A percentile compares a stretch with the other conserved stretches of the same genome.
Conservation (phyloP, 495 filamentous ascomycete genomes). For the Aspergillus taichungensis region DNA sequence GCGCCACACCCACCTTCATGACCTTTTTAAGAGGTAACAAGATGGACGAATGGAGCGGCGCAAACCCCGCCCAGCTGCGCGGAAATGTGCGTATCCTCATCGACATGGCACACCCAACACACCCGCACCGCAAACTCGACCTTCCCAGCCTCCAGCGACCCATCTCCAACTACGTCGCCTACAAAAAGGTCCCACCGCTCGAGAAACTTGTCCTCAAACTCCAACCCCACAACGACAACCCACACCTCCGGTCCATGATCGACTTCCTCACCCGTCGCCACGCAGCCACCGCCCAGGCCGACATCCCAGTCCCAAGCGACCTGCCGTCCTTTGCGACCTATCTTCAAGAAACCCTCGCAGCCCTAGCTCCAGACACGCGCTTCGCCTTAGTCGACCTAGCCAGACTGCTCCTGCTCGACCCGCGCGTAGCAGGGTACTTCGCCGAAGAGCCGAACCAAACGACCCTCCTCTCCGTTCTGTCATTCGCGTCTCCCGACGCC, state of each 20-base stretch:
- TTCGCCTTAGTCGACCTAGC: conserved; percentile 82
- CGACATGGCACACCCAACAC: conserved; percentile 66
- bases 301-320: conserved; percentile 37
- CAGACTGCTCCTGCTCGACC: conserved; percentile 66
- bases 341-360: conserved; percentile 19
- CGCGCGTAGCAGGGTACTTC: conserved; percentile 78
- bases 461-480: conserved; percentile 57
- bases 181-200: conserved; percentile 72
- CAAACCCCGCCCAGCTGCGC: conserved; percentile 56
- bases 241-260: conserved; percentile 48
- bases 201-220: conserved; percentile 76
- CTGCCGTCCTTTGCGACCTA: conserved; percentile 36
- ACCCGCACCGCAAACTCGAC: conserved; percentile 62
- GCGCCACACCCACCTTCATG: conserved; percentile 83
- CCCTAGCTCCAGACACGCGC: conserved; percentile 35
- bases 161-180: conserved; percentile 58
- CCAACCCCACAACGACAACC: conserved; percentile 41
- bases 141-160: conserved; percentile 60
- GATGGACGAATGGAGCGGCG: conserved; percentile 73
- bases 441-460: conserved; percentile 60
- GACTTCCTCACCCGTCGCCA: conserved; percentile 49
- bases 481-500: conserved; percentile 38
- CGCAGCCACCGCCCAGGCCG: conserved; percentile 18
- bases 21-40: conserved; percentile 72
- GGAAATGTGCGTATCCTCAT: conserved; percentile 66